These are phyloP conservation scores for Metschnikowia borealis DNA, from an alignment of 805 yeast genomes.

Conservation along the genomic window DNA sequence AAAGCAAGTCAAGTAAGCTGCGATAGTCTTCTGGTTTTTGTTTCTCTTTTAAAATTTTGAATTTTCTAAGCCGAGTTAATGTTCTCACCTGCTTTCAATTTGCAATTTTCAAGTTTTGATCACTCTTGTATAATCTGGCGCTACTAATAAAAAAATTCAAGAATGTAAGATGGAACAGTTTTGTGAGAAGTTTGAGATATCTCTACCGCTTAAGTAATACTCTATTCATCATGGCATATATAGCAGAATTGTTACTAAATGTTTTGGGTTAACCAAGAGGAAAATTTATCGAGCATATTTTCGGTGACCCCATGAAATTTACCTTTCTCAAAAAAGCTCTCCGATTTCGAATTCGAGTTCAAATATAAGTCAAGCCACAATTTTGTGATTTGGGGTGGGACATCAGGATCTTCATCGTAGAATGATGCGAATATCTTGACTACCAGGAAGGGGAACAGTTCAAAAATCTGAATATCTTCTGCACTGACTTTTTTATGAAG, in stretches of 20 bases:
- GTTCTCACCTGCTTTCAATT: neutral
- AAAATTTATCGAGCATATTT: slow-evolving; percentile 31
- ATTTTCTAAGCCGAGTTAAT: neutral
- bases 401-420: slow-evolving; percentile 34
- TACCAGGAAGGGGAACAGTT: slow-evolving; percentile 28
- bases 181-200: neutral
- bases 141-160: neutral
- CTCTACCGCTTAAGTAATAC: neutral
- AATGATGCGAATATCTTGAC: slow-evolving; percentile 35
- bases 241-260: neutral
- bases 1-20: no score
- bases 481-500: slow-evolving; percentile 28
- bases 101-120: neutral
- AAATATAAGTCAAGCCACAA: slow-evolving; percentile 31
- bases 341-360: slow-evolving; percentile 23
- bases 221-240: neutral
- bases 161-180: neutral
- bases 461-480: slow-evolving; percentile 31
- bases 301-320: slow-evolving; percentile 33
- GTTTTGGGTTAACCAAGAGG: slow-evolving; percentile 25
- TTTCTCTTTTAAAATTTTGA: neutral
- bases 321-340: slow-evolving; percentile 27
- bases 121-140: no score
- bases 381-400: slow-evolving; percentile 30
- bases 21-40: neutral